Base-by-base conservation (phyloP, 2,329 filamentous ascomycete species). In the Coniella vitis region DNA sequence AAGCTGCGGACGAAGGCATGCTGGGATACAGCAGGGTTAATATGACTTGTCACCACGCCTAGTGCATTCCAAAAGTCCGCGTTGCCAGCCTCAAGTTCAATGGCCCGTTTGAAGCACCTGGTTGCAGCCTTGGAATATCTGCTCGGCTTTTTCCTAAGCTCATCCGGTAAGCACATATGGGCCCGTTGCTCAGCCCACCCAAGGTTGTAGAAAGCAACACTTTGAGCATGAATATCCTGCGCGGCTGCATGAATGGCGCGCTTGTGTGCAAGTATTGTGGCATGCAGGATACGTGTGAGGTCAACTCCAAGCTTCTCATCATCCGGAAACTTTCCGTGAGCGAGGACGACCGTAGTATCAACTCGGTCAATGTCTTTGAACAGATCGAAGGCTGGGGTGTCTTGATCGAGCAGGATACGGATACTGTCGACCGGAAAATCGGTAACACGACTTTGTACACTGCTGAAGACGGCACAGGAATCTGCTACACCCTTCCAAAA, bases 41-140 rank as follows among this genome's bases (percentile, higher is more conserved):
- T 76, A 39, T 81, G 81, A 54, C 88, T 90, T 2, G 93, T 96
- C 21, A 87, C 89, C 3, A 97, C 88, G 43, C 91, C 93, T 3
- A 98, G 75, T 0, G 93, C 85, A 61, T 97, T 97, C 93, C 93
- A 98, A 65, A 97, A 97, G 57, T 97, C 91, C 0, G 88, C 74
- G 61, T 97, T 98, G 45, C 90, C 87, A 7, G 90, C 87, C 65
- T 98, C 94, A 1, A 96, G 75, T 66, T 97, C 93, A 56, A 98
- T 98, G 1, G 93, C 87, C 38, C 88, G 79, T 69, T 98, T 98
- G 76, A 98, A 97, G 59, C 88, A 93, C 47, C 84, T 79, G 55
- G 97, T 85, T 1, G 93, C 80, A 7, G 90, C 84, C 63, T 86
- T 90, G 40, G 93, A 72, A 57, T 89, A 90, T 56, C 76, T 77